Evolutionary conservation across 2,329 filamentous ascomycete genomes (phyloP), one percentile per base, ranked within the genome.

Genomic region (Alternaria gansuensis): DNA sequence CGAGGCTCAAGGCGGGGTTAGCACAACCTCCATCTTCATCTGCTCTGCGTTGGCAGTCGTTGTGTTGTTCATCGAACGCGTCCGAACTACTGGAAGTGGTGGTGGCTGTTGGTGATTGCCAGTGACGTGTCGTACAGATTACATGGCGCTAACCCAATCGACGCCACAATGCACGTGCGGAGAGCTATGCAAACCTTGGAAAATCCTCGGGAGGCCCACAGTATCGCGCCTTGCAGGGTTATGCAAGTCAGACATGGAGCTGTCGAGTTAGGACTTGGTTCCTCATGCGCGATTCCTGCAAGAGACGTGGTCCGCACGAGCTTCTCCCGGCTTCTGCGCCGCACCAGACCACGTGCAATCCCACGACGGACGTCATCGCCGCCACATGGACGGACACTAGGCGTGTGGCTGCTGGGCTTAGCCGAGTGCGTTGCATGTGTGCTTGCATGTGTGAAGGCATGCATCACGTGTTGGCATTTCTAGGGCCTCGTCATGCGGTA

Each of bases 1-100:
- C 53, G 64, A 64, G 54, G 53, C 62, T 50, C 58, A 44, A 51
- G 62, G 65, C 67, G 65, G 64, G 62, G 60, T 54, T 56, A 56
- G 44, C 58, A 59, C 54, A 63, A 61, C 65, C 61, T 68, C 62
- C 57, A 60, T 62, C 52, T 63, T 53, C 57, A 41, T 51, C 65
- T 36, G 39, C 65, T 66, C 63, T 70, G 68, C 66, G 66, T 60
- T 69, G 66, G 68, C 68, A 70, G 51, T 59, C 55, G 68, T 69
- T 69, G 63, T 66, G 68, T 65, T 70, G 67, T 70, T 70, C 66
- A 64, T 62, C 40, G 57, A 68, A 62, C 48, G 36, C 59, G 45
- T 51, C 54, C 60, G 46, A 60, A 59, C 59, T 44, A 55, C 55
- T 33, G 60, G 48, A 52, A 60, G 61, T 62, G 59, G 64, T 62